phyloP scores from a whole-genome alignment of 768 basidiomycete genomes.

The Leccinum uliginosum region DNA sequence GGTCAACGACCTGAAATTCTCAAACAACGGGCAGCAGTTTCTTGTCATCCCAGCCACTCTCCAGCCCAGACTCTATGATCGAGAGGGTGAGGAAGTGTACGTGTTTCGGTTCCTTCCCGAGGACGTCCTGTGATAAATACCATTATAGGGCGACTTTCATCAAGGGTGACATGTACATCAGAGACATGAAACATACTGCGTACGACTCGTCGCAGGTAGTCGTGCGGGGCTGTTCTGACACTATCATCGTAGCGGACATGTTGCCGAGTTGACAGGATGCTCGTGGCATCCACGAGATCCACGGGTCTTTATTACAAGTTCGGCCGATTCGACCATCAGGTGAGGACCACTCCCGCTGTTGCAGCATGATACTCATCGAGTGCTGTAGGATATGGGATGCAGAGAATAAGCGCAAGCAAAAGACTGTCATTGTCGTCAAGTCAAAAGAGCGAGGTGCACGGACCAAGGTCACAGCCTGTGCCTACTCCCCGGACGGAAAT shows the following conservation, averaged over 20 bases:
- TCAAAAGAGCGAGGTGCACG: conserved; percentile 92
- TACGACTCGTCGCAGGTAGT: conserved; percentile 38
- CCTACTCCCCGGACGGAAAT: conserved; percentile 86
- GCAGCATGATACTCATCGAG: conserved; percentile 2
- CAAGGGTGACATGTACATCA: conserved; percentile 97
- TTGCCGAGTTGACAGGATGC: conserved; percentile 85
- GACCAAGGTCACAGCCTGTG: conserved; percentile 85
- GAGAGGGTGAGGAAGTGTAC: conserved; percentile 91
- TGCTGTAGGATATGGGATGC: conserved; percentile 84
- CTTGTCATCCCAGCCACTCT: conserved; percentile 85
- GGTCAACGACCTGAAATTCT: conserved; percentile 91
- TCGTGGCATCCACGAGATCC: conserved; percentile 90
- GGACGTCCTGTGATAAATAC: conserved; percentile 45
- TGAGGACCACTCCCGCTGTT: conserved; percentile 29
- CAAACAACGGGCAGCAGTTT: conserved; percentile 80
- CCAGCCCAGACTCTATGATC: conserved; percentile 84
- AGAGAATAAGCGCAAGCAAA: conserved; percentile 90
- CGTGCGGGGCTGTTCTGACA: conserved; percentile 6
- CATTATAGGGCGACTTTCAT: conserved; percentile 64
- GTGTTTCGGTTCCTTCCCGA: conserved; percentile 30
- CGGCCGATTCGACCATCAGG: conserved; percentile 96
- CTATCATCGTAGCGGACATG: conserved; percentile 69
- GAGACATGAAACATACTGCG: conserved; percentile 99
- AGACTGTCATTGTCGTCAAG: conserved; percentile 93
- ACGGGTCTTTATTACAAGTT: conserved; percentile 83